Percentiles rank a stretch among this genome's conserved stretches.
phyloP scores from a whole-genome alignment of 306 rosid species.

The Gastrolobium villosum region DNA sequence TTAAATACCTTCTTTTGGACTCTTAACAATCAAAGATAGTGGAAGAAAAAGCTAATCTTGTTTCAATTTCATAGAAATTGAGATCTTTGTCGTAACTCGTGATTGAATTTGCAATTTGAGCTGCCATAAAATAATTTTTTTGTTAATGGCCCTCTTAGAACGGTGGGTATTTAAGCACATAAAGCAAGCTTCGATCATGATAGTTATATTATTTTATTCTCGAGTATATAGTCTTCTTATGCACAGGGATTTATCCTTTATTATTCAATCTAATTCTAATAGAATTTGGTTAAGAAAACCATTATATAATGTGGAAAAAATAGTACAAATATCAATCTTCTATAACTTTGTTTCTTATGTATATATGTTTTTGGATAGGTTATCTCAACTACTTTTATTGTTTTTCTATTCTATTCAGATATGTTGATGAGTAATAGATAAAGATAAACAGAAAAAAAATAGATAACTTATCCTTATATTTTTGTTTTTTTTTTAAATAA shows the following conservation, averaged over 20 bases:
- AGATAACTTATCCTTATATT: no score
- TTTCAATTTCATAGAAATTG: background rate
- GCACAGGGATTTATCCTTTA: no score
- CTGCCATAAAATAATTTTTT: background rate
- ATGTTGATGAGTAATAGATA: no score
- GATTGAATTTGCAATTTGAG: background rate
- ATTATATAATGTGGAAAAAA: background rate
- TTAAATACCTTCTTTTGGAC: background rate
- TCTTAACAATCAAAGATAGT: background rate
- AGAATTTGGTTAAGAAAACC: background rate
- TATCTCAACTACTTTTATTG: no score
- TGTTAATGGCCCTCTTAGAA: background rate
- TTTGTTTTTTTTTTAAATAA: no score
- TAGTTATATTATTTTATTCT: background rate
- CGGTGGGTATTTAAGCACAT: constrained; percentile 13
- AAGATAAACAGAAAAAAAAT: no score
- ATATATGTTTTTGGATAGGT: no score
- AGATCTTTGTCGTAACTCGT: background rate
- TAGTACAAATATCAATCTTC: background rate
- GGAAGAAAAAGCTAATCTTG: background rate
- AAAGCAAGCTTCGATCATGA: constrained; percentile 14
- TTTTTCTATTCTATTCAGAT: no score
- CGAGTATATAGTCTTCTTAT: no score
- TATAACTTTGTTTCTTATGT: background rate
- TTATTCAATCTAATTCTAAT: background rate